These are phyloP conservation scores for Eimeria falciformis DNA, from an alignment of 169 alveolate species.

Conservation along the genomic window DNA sequence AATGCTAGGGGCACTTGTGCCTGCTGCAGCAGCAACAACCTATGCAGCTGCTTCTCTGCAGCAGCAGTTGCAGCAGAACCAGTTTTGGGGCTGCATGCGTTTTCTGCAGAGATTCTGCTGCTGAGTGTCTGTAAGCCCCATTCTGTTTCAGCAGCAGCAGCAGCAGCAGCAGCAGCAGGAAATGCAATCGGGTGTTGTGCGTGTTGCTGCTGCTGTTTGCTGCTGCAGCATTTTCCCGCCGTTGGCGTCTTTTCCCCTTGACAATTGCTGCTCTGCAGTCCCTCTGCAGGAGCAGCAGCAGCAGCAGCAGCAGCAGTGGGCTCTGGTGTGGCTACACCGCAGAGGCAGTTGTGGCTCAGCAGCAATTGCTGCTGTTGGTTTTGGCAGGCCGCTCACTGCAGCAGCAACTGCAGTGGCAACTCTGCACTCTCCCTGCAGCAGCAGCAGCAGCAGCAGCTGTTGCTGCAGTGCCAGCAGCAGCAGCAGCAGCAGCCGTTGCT, in stretches of 20 bases:
- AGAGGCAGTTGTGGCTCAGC: conserved; percentile 29
- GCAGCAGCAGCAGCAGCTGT: conserved; percentile 47
- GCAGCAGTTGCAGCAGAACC: conserved; percentile 61
- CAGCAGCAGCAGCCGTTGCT: neutral
- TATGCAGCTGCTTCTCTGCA: neutral
- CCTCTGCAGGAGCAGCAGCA: conserved; percentile 62
- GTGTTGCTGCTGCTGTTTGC: conserved; percentile 1
- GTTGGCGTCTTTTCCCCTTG: neutral
- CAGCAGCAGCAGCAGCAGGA: conserved; percentile 49
- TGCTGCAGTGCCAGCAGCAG: conserved; percentile 26
- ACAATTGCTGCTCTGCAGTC: conserved; percentile 50
- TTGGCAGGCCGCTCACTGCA: conserved; percentile 7
- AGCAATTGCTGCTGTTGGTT: conserved; percentile 31
- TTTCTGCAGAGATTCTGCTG: conserved; percentile 28
- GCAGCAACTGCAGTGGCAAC: conserved; percentile 39
- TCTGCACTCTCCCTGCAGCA: conserved; percentile 41
- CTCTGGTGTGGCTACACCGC: conserved; percentile 34
- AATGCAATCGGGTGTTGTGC: neutral
- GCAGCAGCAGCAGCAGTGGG: conserved; percentile 50
- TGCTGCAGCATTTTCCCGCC: conserved; percentile 40
- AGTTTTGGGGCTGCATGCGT: conserved; percentile 23
- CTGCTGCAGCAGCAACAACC: neutral
- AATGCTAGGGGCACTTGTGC: too few species aligned
- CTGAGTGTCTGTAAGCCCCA: neutral
- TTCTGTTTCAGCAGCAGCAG: conserved; percentile 25